Conservation (phyloP, 495 filamentous ascomycete species). For the Hamigera avellanea region DNA sequence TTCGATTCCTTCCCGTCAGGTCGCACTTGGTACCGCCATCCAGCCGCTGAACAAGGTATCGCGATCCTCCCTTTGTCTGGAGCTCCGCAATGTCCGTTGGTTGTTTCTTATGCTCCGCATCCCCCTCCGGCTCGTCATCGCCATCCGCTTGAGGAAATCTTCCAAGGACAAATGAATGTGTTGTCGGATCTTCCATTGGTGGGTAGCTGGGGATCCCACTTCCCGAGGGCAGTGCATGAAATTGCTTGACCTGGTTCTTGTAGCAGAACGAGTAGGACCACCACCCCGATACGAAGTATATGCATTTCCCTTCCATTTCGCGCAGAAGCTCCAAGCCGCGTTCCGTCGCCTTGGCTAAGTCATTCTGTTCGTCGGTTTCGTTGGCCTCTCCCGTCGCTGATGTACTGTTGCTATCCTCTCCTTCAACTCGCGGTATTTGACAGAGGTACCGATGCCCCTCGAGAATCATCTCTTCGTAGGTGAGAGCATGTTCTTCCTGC, state of each 20-base stretch:
- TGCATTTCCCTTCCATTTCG: conserved; percentile 75
- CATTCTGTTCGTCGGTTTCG: conserved; percentile 66
- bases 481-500: conserved; percentile 4
- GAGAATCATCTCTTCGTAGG: conserved; percentile 50
- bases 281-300: conserved; percentile 89
- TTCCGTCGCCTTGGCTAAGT: conserved; percentile 71
- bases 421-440: conserved; percentile 61
- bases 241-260: conserved; percentile 76
- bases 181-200: conserved; percentile 60
- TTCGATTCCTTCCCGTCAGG: conserved; percentile 71
- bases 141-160: conserved; percentile 27
- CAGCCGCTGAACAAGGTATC: conserved; percentile 85
- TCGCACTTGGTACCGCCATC: conserved; percentile 84
- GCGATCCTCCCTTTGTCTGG: conserved; percentile 68
- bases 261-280: conserved; percentile 98
- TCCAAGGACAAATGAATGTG: conserved; percentile 73
- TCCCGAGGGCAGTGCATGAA: conserved; percentile 66
- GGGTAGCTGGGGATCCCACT: conserved; percentile 57
- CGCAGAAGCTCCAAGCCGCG: conserved; percentile 83
- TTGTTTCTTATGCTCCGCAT: conserved; percentile 20
- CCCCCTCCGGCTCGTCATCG: conserved; percentile 14
- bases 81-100: conserved; percentile 45
- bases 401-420: conserved; percentile 22
- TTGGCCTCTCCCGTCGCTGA: conserved; percentile 46
- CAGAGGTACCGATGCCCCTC: conserved; percentile 68